phyloP scores from a whole-genome alignment of 257 asterid genomes.

The Striga asiatica region DNA sequence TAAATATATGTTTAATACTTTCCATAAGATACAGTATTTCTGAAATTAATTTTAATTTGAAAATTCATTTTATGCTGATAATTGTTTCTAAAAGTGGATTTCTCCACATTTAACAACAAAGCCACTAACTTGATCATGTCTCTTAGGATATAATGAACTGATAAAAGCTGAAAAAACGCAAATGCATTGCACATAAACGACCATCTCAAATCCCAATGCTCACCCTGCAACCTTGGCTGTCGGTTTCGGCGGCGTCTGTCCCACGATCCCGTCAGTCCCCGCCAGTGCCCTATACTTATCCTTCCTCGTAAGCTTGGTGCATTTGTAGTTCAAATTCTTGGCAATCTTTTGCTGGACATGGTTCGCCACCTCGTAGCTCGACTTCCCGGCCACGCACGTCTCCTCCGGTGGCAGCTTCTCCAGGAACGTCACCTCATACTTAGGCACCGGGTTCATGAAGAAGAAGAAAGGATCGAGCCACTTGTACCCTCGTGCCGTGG shows the following conservation, averaged over 20 bases:
- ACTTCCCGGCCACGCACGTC: conserved; percentile 25
- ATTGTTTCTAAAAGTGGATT: too few species aligned
- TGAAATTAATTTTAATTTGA: too few species aligned
- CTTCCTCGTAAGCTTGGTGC: conserved; percentile 28
- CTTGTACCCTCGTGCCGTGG: conserved; percentile 47
- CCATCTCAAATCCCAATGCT: too few species aligned
- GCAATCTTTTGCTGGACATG: conserved; percentile 26
- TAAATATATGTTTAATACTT: too few species aligned
- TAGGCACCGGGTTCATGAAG: conserved; percentile 32
- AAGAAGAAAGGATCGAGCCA: conserved; percentile 31
- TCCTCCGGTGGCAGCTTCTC: conserved; percentile 22
- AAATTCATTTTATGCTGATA: too few species aligned
- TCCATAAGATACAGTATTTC: too few species aligned
- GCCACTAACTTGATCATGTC: too few species aligned
- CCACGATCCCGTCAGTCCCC: conserved; percentile 29
- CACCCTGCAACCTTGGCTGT: too few species aligned
- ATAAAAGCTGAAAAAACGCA: too few species aligned
- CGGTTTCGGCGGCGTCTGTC: conserved; percentile 15
- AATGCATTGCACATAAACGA: too few species aligned
- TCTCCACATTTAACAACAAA: too few species aligned
- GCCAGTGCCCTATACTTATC: conserved; percentile 28
- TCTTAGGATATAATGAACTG: too few species aligned
- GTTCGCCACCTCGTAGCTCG: conserved; percentile 34
- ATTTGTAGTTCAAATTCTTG: conserved; percentile 19
- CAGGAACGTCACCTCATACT: conserved; percentile 25